phyloP scores from a whole-genome alignment of 2,329 filamentous ascomycete genomes.

The Fusarium mexicanum region DNA sequence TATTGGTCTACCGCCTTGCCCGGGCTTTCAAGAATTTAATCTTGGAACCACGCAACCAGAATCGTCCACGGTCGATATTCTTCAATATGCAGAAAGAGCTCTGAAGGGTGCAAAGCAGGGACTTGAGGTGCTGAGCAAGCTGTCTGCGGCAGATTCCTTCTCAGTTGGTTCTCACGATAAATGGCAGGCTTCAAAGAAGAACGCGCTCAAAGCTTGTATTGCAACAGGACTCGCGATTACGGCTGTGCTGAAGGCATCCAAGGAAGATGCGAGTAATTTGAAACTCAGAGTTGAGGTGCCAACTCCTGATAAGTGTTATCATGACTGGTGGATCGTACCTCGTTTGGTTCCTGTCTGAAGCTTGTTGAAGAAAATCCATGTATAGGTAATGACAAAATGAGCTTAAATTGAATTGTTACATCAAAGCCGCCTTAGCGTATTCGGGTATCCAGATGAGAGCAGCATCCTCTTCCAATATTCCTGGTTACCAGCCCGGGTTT shows the following conservation, averaged over 20 bases:
- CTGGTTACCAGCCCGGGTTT: constrained; percentile 2
- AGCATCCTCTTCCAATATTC: constrained; percentile 14
- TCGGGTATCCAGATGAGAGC: constrained; percentile 43
- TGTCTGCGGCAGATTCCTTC: constrained; percentile 63
- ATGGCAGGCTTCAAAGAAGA: constrained; percentile 69
- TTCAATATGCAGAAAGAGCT: constrained; percentile 57
- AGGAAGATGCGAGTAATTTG: constrained; percentile 46
- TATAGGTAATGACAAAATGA: constrained; percentile 1
- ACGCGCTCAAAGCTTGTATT: constrained; percentile 75
- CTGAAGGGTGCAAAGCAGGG: constrained; percentile 62
- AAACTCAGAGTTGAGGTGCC: constrained; percentile 63
- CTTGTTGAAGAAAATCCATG: neutral
- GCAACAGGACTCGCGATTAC: constrained; percentile 72
- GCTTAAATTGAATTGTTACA: constrained; percentile 25
- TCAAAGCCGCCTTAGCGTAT: constrained; percentile 34
- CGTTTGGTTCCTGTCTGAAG: constrained; percentile 48
- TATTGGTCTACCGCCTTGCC: constrained; percentile 74
- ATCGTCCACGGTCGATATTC: constrained; percentile 51
- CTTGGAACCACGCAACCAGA: constrained; percentile 54
- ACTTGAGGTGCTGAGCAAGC: constrained; percentile 65
- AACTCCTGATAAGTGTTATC: constrained; percentile 63
- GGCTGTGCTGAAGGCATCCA: constrained; percentile 66
- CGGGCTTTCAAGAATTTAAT: constrained; percentile 70
- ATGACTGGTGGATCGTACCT: constrained; percentile 73
- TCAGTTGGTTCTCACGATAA: constrained; percentile 66